Conservation (phyloP, 768 basidiomycete genomes). For the Udeniomyces megalosporus region DNA sequence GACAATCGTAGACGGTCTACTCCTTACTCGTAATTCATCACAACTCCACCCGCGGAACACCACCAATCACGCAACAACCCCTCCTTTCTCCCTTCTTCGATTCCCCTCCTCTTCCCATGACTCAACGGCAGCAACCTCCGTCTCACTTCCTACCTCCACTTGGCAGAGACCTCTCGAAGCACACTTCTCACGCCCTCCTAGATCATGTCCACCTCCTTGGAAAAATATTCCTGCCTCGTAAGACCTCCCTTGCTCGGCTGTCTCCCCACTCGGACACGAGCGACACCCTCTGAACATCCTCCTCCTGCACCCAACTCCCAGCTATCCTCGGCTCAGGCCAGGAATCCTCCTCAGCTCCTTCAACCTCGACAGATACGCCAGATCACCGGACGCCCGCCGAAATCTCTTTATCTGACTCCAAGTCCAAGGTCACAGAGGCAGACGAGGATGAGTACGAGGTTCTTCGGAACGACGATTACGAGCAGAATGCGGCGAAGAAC, state of each 20-base stretch:
- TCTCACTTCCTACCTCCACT: constrained; percentile 10
- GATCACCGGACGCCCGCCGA: constrained; percentile 55
- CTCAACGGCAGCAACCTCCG: too few species aligned
- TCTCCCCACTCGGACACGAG: background rate
- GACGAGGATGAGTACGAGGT: constrained; percentile 26
- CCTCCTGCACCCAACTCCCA: background rate
- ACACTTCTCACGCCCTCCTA: background rate
- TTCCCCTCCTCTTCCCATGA: background rate
- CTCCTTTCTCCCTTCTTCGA: background rate
- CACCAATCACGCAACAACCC: too few species aligned
- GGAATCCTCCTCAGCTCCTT: background rate
- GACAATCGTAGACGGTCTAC: too few species aligned
- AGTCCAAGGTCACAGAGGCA: constrained; percentile 38
- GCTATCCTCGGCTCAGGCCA: constrained; percentile 12
- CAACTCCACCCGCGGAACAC: too few species aligned
- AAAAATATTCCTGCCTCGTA: constrained; percentile 12
- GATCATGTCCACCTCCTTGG: background rate
- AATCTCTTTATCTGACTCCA: constrained; percentile 34
- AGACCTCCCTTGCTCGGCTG: background rate
- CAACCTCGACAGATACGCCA: background rate
- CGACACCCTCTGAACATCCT: background rate
- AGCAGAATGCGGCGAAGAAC: constrained; percentile 49
- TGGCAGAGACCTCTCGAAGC: background rate
- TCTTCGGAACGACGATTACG: constrained; percentile 39
- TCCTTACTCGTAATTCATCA: too few species aligned